phyloP scores from a whole-genome alignment of 345 rosid species.

The Turritis glabra region DNA sequence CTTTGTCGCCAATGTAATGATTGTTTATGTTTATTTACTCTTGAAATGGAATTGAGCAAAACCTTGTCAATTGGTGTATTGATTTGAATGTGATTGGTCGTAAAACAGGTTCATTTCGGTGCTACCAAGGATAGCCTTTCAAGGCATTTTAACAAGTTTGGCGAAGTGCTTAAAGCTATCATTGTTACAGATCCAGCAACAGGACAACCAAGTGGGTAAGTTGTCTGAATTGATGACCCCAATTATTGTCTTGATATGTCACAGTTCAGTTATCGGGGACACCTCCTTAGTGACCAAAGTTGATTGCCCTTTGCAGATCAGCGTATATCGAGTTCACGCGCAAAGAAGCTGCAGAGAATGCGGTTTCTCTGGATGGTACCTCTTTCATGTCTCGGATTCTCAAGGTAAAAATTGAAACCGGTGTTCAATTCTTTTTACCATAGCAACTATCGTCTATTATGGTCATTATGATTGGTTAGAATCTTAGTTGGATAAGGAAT shows the following conservation, averaged over 20 bases:
- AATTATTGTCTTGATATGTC: not conserved
- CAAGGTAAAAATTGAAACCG: constrained; percentile 53
- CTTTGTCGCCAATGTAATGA: constrained; percentile 83
- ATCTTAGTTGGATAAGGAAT: constrained; percentile 2
- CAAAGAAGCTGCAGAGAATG: constrained; percentile 87
- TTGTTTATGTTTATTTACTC: constrained; percentile 5
- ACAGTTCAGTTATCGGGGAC: not conserved
- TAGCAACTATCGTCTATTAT: not conserved
- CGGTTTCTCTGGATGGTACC: constrained; percentile 78
- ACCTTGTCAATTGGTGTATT: not conserved
- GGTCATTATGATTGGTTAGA: not conserved
- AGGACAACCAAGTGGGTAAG: constrained; percentile 91
- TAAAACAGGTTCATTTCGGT: constrained; percentile 87
- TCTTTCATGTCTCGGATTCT: constrained; percentile 93
- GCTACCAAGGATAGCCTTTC: constrained; percentile 94
- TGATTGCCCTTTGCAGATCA: constrained; percentile 55
- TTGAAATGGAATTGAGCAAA: not conserved
- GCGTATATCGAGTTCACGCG: constrained; percentile 85
- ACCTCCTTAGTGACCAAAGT: not conserved
- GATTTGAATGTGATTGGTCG: constrained; percentile 14
- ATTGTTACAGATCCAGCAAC: constrained; percentile 87
- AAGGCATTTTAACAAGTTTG: constrained; percentile 87
- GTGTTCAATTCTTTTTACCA: not conserved
- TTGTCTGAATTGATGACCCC: constrained; percentile 3
- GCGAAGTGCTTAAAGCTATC: constrained; percentile 86